A percentile compares a stretch with the other conserved stretches of the same genome.
Evolutionary conservation across 1,284 basidiomycete species (phyloP).

Genomic region (Flammula alnicola): DNA sequence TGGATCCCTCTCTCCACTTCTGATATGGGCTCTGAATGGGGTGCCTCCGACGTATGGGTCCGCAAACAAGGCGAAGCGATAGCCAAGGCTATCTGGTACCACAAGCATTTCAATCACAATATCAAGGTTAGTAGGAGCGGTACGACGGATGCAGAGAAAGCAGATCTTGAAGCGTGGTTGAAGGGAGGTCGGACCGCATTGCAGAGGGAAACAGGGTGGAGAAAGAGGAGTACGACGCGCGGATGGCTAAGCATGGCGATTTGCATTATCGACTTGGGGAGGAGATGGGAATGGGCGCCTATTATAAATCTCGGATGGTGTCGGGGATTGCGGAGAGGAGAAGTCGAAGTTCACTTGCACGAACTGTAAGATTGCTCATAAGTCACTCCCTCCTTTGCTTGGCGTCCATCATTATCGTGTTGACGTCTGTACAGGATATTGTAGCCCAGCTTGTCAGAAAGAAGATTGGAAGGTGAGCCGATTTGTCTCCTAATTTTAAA

Average conservation of each 20-base stretch:
- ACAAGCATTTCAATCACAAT: slow-evolving; percentile 15
- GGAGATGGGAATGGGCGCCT: slow-evolving; percentile 5
- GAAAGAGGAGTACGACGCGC: slow-evolving; percentile 7
- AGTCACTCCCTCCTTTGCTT: not conserved
- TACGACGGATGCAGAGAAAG: slow-evolving; percentile 23
- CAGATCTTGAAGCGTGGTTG: slow-evolving; percentile 17
- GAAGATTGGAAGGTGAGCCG: slow-evolving; percentile 26
- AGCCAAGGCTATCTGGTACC: slow-evolving; percentile 27
- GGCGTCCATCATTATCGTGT: not conserved
- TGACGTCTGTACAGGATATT: slow-evolving; percentile 16
- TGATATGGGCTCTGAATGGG: slow-evolving; percentile 24
- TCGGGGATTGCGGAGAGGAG: slow-evolving; percentile 22
- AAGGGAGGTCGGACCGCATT: slow-evolving; percentile 12
- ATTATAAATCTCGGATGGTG: slow-evolving; percentile 10
- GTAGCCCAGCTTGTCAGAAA: slow-evolving; percentile 17
- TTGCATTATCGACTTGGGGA: slow-evolving; percentile 5
- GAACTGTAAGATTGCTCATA: slow-evolving; percentile 20
- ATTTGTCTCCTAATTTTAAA: too few species aligned
- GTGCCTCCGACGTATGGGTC: slow-evolving; percentile 23
- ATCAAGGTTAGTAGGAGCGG: slow-evolving; percentile 25
- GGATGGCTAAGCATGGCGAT: not conserved
- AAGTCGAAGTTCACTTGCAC: slow-evolving; percentile 19
- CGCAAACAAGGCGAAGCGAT: slow-evolving; percentile 25
- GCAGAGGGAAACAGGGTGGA: not conserved
- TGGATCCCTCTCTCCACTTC: slow-evolving; percentile 28